Evolutionary conservation across 257 asterid species (phyloP).

Genomic region (Solanum sejunctum): DNA sequence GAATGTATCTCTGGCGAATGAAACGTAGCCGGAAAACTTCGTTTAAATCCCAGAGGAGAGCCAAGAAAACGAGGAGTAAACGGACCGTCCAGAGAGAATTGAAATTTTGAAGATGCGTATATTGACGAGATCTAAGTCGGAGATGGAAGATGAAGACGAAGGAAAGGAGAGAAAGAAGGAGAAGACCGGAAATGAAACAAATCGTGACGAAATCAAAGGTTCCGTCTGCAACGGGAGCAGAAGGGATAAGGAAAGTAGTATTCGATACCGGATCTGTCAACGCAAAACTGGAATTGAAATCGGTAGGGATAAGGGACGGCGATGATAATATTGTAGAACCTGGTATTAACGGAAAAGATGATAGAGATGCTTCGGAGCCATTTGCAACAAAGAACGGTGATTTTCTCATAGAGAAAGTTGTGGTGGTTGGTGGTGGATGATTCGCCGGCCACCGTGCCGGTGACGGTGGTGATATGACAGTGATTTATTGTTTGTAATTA

Average conservation of each 20-base stretch:
- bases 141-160: conserved; percentile 31
- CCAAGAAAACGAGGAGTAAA: conserved; percentile 34
- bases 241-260: background rate
- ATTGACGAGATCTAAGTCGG: conserved; percentile 22
- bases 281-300: background rate
- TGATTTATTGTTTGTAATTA: background rate
- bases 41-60: conserved; percentile 35
- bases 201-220: conserved; percentile 31
- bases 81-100: conserved; percentile 57
- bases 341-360: background rate
- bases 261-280: too few species aligned
- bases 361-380: conserved; percentile 5
- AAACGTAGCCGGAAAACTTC: conserved; percentile 39
- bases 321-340: background rate
- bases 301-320: background rate
- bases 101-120: conserved; percentile 32
- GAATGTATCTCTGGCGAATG: conserved; percentile 13
- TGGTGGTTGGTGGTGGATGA: background rate
- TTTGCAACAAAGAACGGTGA: background rate
- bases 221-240: conserved; percentile 15
- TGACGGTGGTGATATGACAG: background rate
- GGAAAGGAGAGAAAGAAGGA: conserved; percentile 36
- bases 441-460: conserved; percentile 19
- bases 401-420: conserved; percentile 33
- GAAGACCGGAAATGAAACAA: conserved; percentile 14